These are phyloP conservation scores for Rhizophagus sp. DNA, from an alignment of 192 early-diverging fungal species.

Conservation along the genomic window DNA sequence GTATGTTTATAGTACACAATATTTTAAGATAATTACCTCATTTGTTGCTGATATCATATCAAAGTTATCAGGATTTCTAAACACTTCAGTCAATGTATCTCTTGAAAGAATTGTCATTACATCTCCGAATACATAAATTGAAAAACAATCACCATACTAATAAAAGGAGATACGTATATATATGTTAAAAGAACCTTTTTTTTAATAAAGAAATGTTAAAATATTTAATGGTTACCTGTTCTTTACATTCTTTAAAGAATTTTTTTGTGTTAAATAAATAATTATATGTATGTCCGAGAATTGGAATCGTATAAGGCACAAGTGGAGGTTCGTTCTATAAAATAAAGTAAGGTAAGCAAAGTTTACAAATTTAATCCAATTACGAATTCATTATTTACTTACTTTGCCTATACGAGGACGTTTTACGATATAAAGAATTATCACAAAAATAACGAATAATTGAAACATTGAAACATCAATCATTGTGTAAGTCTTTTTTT, in stretches of 20 bases:
- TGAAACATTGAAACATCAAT: no score
- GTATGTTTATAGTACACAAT: no score
- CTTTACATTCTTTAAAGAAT: neutral
- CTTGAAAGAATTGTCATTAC: neutral
- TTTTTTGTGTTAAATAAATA: neutral
- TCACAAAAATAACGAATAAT: no score
- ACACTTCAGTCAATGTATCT: neutral
- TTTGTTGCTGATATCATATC: neutral
- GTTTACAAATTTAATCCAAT: no score
- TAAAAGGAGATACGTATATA: neutral
- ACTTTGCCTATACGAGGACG: no score
- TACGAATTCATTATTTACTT: no score
- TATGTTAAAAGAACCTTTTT: neutral
- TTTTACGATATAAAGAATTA: no score
- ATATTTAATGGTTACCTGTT: neutral
- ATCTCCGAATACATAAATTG: conserved; percentile 5
- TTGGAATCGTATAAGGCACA: conserved; percentile 5
- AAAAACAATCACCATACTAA: conserved; percentile 15
- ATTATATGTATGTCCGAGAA: conserved; percentile 13
- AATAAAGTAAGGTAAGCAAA: neutral
- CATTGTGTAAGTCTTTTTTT: no score
- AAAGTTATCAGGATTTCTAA: neutral
- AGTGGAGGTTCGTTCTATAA: conserved; percentile 22
- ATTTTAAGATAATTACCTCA: no score
- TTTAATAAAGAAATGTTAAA: neutral